Percentiles rank a stretch among this genome's conserved stretches.
These are phyloP conservation scores for Trichoderma gamsii DNA, from an alignment of 495 filamentous ascomycete species.

Conservation along the genomic window DNA sequence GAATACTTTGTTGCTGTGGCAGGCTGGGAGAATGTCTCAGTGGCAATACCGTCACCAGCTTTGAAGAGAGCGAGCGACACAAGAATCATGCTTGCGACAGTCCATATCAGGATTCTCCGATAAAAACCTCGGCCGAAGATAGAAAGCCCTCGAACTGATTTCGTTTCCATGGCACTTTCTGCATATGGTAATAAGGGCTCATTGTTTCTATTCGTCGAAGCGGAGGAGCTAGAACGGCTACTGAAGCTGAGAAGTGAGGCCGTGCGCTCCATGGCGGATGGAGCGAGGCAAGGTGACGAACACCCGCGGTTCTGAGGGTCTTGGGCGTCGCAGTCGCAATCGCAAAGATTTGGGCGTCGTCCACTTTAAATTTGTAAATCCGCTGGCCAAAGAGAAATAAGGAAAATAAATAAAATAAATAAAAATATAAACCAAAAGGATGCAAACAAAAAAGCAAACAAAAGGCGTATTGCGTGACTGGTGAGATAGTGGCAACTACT, in stretches of 20 bases:
- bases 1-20: not conserved
- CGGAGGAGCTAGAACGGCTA: slow-evolving; percentile 11
- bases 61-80: slow-evolving; percentile 26
- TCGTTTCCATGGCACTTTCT: not conserved
- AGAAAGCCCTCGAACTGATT: slow-evolving; percentile 26
- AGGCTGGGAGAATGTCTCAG: not conserved
- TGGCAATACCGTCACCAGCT: not conserved
- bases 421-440: too few species aligned
- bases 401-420: too few species aligned
- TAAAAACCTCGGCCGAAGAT: slow-evolving; percentile 37
- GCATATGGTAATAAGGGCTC: slow-evolving; percentile 11
- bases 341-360: not conserved
- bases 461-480: too few species aligned
- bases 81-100: slow-evolving; percentile 25
- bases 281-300: slow-evolving; percentile 8
- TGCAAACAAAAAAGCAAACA: too few species aligned
- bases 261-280: slow-evolving; percentile 7
- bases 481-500: too few species aligned
- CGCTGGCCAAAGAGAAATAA: not conserved
- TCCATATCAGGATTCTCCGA: slow-evolving; percentile 39
- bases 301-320: not conserved
- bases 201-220: slow-evolving; percentile 12
- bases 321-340: not conserved
- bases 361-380: not conserved
- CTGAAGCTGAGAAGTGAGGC: slow-evolving; percentile 14